Evolutionary conservation across 2,329 filamentous ascomycete species (phyloP), one percentile per base, ranked within the genome.

Genomic region (Chaetomiaceae sp.): DNA sequence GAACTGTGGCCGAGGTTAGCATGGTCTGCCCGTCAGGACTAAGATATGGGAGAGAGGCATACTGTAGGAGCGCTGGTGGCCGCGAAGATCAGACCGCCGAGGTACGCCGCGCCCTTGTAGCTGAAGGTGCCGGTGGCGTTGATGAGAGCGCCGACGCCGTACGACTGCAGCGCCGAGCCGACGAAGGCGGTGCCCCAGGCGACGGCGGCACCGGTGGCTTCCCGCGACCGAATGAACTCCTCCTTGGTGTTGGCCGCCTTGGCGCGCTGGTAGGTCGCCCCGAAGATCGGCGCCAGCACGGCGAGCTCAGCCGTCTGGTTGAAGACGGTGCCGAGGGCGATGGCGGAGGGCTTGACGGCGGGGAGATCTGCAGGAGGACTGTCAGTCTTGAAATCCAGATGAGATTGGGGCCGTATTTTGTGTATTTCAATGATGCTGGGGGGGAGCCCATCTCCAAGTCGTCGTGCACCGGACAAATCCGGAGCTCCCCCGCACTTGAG

Each of bases 71-170:
- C 90, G 62, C 88, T 83, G 58, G 84, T 90, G 58, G 91, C 91
- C 56, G 89, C 78, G 78, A 97, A 97, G 75, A 97, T 86, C 66
- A 97, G 74, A 51, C 78, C 78, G 58, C 93, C 93, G 51, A 97
- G 77, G 74, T 96, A 97, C 47, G 91, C 88, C 54, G 93, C 89
- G 59, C 93, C 93, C 81, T 95, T 97, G 78, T 97, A 97, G 72
- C 81, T 89, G 55, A 97, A 76, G 45, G 91, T 96, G 56, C 88
- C 90, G 34, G 91, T 97, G 57, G 90, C 89, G 69, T 97, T 97
- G 76, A 91, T 86, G 57, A 95, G 74, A 52, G 89, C 89, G 58
- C 84, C 89, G 54, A 95, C 84, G 65, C 88, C 89, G 64, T 95
- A 95, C 53, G 84, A 81, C 75, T 95, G 89, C 51, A 96, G 71